A percentile compares a stretch with the other conserved stretches of the same genome.
These are phyloP conservation scores for Carpinus fangiana DNA, from an alignment of 306 rosid species.

Conservation along the genomic window DNA sequence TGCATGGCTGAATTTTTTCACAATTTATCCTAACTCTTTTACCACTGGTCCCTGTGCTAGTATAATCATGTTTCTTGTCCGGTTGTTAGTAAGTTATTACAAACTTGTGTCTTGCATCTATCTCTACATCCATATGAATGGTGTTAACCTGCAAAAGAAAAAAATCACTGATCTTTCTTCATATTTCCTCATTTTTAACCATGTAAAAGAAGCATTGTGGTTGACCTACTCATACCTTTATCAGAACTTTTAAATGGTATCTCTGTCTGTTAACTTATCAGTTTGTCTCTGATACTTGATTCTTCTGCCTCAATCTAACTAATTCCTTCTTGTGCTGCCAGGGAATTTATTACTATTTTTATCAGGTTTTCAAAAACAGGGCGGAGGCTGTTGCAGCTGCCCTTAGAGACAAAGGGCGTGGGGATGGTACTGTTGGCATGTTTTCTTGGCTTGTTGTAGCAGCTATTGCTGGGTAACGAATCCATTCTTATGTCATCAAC, in stretches of 20 bases:
- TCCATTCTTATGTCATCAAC: background rate
- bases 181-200: background rate
- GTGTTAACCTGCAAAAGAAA: background rate
- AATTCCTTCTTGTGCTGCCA: constrained; percentile 29
- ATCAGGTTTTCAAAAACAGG: constrained; percentile 81
- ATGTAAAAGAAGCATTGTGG: background rate
- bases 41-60: too few relatives aligned
- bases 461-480: constrained; percentile 75
- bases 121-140: background rate
- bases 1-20: too few relatives aligned
- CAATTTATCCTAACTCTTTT: too few relatives aligned
- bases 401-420: constrained; percentile 55
- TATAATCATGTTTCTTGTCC: background rate
- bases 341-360: constrained; percentile 85
- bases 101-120: background rate
- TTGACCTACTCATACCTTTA: background rate
- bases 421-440: constrained; percentile 87
- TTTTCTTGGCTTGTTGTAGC: constrained; percentile 85
- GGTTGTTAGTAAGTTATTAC: background rate
- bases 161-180: background rate
- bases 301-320: constrained; percentile 12
- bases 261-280: background rate
- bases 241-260: background rate
- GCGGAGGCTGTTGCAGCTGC: constrained; percentile 78
- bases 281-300: background rate